Base-by-base conservation (phyloP, 257 asterid species). In the Rehmannia glutinosa region DNA sequence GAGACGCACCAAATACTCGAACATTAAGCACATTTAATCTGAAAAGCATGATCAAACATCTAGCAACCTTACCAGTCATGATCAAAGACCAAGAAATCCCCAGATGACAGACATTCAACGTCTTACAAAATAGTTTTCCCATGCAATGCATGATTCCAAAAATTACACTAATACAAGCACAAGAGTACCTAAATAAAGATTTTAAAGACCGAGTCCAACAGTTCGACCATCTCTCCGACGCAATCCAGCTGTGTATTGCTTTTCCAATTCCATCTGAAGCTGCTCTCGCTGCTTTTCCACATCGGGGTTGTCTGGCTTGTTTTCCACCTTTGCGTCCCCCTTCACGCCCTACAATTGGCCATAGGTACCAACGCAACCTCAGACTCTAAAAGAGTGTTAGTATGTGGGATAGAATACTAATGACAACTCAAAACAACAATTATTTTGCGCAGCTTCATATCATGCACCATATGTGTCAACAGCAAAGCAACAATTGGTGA, bases 321-420 rank as follows among this genome's bases (percentile, higher is more conserved):
- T 70, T 69, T 87, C 97, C 76, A 69, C 86, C 28, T 74, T 82
- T 19, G 80, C 46, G 0, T 91, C 89, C 75, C 93, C 93, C 81
- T 91, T 94, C 87, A 91, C 97, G 59, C 99, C 99, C 99, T 94
- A 87, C 97, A 94, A 85, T 84, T 82, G 91, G 97, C 95, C 88
- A 87, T 80, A 84, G 77, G 86, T 50, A 87, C 97, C 98, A 88
- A 84, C 27, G 90, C 97, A 94, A 82, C 91, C 95, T 94, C 97
- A 94, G 97, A 91, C 96, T 93, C 99, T 90, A 85, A 87, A 88
- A 82, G 75, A 60, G 97, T 82, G 97, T 91, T 73, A 90, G 97
- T 90, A 84, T 46, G 77, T 66, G 62, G 72, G 73, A 78, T 69
- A 46, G 73, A 56, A 61, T 62, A 45, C 46, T 42, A 35, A 62